phyloP scores from a whole-genome alignment of 352 stramenopile species.

The Phytophthora cactorum region DNA sequence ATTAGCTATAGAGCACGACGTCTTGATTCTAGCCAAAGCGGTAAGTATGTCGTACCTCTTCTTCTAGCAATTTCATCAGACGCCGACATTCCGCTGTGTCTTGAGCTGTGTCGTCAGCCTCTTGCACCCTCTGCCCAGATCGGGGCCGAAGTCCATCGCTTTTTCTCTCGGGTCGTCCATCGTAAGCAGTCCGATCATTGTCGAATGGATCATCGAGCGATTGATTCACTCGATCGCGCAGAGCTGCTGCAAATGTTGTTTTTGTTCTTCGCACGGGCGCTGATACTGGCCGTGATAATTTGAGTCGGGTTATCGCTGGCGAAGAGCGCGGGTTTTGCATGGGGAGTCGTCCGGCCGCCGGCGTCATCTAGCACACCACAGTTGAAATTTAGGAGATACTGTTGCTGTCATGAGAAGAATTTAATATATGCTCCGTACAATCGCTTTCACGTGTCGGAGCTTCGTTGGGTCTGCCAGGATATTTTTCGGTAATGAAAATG shows the following conservation, averaged over 20 bases:
- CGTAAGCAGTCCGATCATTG: slow-evolving; percentile 2
- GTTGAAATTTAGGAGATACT: slow-evolving; percentile 1
- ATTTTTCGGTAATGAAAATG: slow-evolving; percentile 60
- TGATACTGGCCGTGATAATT: slow-evolving; percentile 57
- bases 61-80: slow-evolving; percentile 32
- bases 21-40: slow-evolving; percentile 4
- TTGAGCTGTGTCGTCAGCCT: slow-evolving; percentile 3
- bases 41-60: slow-evolving; percentile 37
- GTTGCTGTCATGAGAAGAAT: not conserved
- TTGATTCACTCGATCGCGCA: slow-evolving; percentile 61
- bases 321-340: slow-evolving; percentile 18
- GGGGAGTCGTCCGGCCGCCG: slow-evolving; percentile 32
- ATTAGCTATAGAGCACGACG: not conserved
- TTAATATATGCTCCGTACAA: slow-evolving; percentile 37
- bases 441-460: slow-evolving; percentile 70
- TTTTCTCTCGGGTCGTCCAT: slow-evolving; percentile 8
- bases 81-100: slow-evolving; percentile 19
- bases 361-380: slow-evolving; percentile 47
- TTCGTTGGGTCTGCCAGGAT: slow-evolving; percentile 76
- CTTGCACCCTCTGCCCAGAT: not conserved
- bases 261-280: slow-evolving; percentile 71
- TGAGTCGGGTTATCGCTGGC: slow-evolving; percentile 13
- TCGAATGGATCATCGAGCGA: slow-evolving; percentile 16
- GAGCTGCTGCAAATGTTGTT: slow-evolving; percentile 53
- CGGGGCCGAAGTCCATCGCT: not conserved